These are phyloP conservation scores for Didymella keratinophila DNA, from an alignment of 2,329 filamentous ascomycete genomes.

Conservation along the genomic window DNA sequence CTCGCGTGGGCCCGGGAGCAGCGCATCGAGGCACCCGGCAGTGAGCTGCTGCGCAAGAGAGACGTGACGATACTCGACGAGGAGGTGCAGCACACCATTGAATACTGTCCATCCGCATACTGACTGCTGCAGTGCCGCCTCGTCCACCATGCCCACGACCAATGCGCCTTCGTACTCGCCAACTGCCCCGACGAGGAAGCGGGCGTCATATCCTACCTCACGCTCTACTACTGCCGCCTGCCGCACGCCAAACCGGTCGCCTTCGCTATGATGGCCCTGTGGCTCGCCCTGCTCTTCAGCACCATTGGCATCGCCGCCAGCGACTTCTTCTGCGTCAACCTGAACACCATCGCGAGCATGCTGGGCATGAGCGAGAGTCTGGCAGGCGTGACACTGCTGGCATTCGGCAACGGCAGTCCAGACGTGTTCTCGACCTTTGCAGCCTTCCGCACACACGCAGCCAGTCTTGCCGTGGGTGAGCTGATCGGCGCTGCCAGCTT, in stretches of 20 bases:
- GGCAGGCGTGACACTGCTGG: constrained; percentile 93
- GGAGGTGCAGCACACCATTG: constrained; percentile 29
- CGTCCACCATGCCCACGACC: constrained; percentile 76
- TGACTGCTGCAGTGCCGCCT: constrained; percentile 66
- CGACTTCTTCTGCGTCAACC: constrained; percentile 97
- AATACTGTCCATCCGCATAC: background rate
- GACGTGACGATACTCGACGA: constrained; percentile 42
- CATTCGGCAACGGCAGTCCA: constrained; percentile 96
- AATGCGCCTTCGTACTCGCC: constrained; percentile 83
- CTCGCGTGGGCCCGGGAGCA: constrained; percentile 38
- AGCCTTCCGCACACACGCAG: constrained; percentile 95
- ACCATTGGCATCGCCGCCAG: constrained; percentile 98
- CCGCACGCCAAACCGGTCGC: constrained; percentile 73
- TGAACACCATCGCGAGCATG: constrained; percentile 88
- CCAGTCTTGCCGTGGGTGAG: constrained; percentile 95
- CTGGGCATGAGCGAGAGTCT: constrained; percentile 95
- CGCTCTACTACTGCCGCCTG: constrained; percentile 87
- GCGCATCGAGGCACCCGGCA: constrained; percentile 2
- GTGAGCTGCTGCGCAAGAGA: constrained; percentile 26
- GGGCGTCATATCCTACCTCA: constrained; percentile 86
- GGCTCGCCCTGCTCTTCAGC: constrained; percentile 90
- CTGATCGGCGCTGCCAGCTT: constrained; percentile 94
- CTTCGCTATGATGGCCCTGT: constrained; percentile 79
- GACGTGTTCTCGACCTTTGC: constrained; percentile 99
- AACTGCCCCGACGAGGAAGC: constrained; percentile 91